Base-by-base conservation (phyloP, 2,329 filamentous ascomycete genomes). In the Sordariomycetes sp. region DNA sequence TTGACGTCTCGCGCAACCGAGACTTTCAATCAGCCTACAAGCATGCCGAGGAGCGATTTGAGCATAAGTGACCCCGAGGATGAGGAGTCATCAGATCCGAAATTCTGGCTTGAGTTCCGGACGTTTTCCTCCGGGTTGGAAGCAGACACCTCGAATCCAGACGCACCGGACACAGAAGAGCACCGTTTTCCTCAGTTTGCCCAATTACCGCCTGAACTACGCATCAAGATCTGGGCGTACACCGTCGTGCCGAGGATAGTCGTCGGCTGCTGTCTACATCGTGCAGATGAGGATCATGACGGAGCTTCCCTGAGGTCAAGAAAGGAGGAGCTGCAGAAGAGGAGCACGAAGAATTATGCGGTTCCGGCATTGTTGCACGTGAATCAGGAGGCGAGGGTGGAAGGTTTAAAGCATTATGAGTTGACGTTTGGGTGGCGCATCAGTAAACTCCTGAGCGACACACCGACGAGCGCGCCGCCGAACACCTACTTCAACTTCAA, bases 401-500 rank as follows among this genome's bases (percentile, higher is more conserved):
- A 67, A 7, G 66, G 58, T 3, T 54, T 63, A 19, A 36, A 41
- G 15, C 61, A 59, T 46, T 71, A 71, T 51, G 58, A 63, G 45
- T 58, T 55, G 23, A 50, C 64, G 9, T 70, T 70, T 43, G 46
- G 54, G 32, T 70, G 66, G 66, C 58, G 57, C 38, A 56, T 65
- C 32, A 66, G 64, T 14, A 55, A 52, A 35, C 52, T 60, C 16
- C 50, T 64, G 20, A 50, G 48, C 24, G 52, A 48, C 39, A 51
- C 49, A 38, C 53, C 51, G 25, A 40, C 51, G 35, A 54, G 49
- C 47, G 54, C 50, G 14, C 53, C 55, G 8, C 50, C 63, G 3
- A 50, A 50, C 19, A 56, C 61, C 11, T 70, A 59, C 55, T 70
- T 71, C 62, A 63, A 66, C 51, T 70, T 64, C 46, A 46, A 37